These are phyloP conservation scores for Ramalina intermedia DNA, from an alignment of 495 filamentous ascomycete species.

Conservation along the genomic window DNA sequence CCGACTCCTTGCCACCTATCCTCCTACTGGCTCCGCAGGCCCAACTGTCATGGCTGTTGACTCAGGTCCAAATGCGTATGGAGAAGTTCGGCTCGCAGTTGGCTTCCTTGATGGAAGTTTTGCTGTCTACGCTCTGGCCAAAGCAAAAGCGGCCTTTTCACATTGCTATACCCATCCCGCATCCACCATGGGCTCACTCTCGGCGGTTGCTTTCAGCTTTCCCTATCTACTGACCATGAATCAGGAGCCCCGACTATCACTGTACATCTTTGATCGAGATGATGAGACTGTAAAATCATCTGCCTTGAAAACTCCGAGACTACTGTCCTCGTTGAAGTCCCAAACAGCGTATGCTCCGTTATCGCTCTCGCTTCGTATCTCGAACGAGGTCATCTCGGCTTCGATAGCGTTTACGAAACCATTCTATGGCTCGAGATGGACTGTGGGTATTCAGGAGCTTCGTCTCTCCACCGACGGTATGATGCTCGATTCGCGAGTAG, in stretches of 20 bases:
- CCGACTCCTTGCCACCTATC: conserved; percentile 34
- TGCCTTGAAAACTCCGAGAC: conserved; percentile 28
- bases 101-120: conserved; percentile 72
- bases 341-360: conserved; percentile 67
- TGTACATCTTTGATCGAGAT: conserved; percentile 46
- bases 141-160: conserved; percentile 25
- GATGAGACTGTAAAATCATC: not conserved
- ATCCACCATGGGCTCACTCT: conserved; percentile 49
- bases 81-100: conserved; percentile 40
- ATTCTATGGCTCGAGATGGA: conserved; percentile 60
- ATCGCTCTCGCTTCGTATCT: conserved; percentile 59
- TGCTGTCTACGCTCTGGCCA: conserved; percentile 47
- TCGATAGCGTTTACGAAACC: conserved; percentile 76
- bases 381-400: conserved; percentile 45
- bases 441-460: conserved; percentile 79
- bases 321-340: conserved; percentile 71
- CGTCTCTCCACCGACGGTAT: conserved; percentile 41
- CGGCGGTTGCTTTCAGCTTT: conserved; percentile 55
- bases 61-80: conserved; percentile 18
- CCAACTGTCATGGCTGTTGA: conserved; percentile 62
- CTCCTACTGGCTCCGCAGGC: conserved; percentile 16
- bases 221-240: conserved; percentile 74
- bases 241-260: conserved; percentile 50
- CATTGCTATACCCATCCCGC: conserved; percentile 38
- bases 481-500: conserved; percentile 41